Percentiles rank a stretch among this genome's conserved stretches.
Conservation (phyloP, 345 rosid species). For the Xanthoceras sorbifolium region DNA sequence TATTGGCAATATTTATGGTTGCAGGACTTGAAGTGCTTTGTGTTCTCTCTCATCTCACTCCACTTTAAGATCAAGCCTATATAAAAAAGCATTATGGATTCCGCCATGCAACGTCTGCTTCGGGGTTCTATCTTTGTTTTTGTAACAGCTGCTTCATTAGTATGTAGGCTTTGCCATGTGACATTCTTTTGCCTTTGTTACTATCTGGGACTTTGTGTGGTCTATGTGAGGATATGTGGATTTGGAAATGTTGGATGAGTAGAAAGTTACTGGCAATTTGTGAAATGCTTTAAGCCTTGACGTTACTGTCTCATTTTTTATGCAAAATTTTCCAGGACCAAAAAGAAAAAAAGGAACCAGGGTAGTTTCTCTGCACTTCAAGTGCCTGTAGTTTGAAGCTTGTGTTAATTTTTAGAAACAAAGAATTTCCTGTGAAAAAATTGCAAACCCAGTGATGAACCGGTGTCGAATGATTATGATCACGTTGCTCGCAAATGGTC, state of each 20-base stretch:
- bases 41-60: conserved; percentile 97
- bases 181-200: conserved; percentile 4
- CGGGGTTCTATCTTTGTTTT: conserved; percentile 12
- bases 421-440: not conserved
- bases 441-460: not conserved
- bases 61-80: conserved; percentile 99
- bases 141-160: conserved; percentile 4
- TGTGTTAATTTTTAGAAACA: not conserved
- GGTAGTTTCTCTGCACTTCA: not conserved
- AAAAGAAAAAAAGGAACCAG: no score
- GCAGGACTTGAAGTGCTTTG: conserved; percentile 99
- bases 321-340: not conserved
- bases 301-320: not conserved
- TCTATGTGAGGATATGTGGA: conserved; percentile 8
- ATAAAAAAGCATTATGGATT: conserved; percentile 26
- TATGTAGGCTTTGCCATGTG: conserved; percentile 14
- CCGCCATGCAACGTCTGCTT: not conserved
- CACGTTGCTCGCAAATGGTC: not conserved
- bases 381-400: not conserved
- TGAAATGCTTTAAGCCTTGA: not conserved
- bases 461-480: not conserved
- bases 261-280: not conserved
- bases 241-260: not conserved
- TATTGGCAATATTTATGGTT: conserved; percentile 28
- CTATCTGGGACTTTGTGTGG: conserved; percentile 13